phyloP scores from a whole-genome alignment of 73 alveolate genomes.

The Diophrys appendiculata region DNA sequence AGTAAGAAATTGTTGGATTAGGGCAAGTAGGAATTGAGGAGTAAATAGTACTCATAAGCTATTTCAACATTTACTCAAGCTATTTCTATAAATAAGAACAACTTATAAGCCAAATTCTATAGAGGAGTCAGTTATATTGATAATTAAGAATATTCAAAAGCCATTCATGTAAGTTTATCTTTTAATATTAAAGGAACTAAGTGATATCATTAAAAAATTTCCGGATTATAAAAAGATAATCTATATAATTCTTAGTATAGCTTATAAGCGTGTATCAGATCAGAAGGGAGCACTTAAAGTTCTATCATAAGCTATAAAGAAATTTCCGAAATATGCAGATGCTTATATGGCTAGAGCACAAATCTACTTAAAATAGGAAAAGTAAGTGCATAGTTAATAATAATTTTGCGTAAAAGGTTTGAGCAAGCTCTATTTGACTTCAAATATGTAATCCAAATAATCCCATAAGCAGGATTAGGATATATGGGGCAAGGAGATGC shows the following conservation, averaged over 20 bases:
- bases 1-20: background rate
- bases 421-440: slow-evolving; percentile 62
- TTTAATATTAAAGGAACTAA: slow-evolving; percentile 18
- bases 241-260: slow-evolving; percentile 54
- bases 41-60: slow-evolving; percentile 19
- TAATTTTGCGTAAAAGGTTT: too few species aligned
- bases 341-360: slow-evolving; percentile 77
- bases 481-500: slow-evolving; percentile 79
- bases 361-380: slow-evolving; percentile 35
- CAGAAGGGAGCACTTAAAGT: slow-evolving; percentile 34
- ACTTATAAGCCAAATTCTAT: slow-evolving; percentile 41
- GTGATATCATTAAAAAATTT: slow-evolving; percentile 28
- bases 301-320: slow-evolving; percentile 28
- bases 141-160: slow-evolving; percentile 15
- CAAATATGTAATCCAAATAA: slow-evolving; percentile 40
- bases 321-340: slow-evolving; percentile 69
- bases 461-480: slow-evolving; percentile 57
- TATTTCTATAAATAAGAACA: slow-evolving; percentile 14
- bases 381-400: too few species aligned
- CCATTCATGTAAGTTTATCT: slow-evolving; percentile 12
- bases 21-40: background rate
- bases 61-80: slow-evolving; percentile 41
- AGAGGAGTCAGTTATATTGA: slow-evolving; percentile 57
- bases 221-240: slow-evolving; percentile 54
- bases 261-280: slow-evolving; percentile 51